Percentiles rank a stretch among this genome's conserved stretches.
Evolutionary conservation across 2,329 filamentous ascomycete genomes (phyloP).

Genomic region (Capronia coronata): DNA sequence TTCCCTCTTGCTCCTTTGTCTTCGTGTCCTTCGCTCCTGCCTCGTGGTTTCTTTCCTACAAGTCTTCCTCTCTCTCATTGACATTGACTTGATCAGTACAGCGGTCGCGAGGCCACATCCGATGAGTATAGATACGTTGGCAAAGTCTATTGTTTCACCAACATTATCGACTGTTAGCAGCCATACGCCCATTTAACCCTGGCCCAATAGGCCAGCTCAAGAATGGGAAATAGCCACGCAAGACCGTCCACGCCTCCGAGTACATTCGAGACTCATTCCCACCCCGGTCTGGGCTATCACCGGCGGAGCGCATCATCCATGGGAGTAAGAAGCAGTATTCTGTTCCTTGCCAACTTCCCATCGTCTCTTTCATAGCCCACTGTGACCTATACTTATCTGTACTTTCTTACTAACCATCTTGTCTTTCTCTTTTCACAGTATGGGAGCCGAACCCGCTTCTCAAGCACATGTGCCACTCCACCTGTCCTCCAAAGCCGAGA

Average conservation of each 20-base stretch:
- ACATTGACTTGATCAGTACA: too few relatives aligned
- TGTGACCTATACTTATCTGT: too few relatives aligned
- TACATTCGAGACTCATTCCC: not conserved
- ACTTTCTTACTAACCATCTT: not conserved
- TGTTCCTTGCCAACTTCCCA: not conserved
- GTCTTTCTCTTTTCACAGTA: not conserved
- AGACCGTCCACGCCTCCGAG: not conserved
- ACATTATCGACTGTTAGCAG: not conserved
- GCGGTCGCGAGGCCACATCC: too few relatives aligned
- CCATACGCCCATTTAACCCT: not conserved
- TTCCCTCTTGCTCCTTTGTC: too few relatives aligned
- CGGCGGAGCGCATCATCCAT: not conserved
- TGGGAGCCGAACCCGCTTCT: conserved; percentile 3
- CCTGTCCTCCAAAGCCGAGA: conserved; percentile 1
- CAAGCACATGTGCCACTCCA: conserved; percentile 4
- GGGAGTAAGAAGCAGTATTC: not conserved
- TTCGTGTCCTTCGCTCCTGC: too few relatives aligned
- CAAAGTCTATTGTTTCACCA: not conserved
- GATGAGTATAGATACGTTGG: too few relatives aligned
- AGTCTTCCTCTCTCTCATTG: too few relatives aligned
- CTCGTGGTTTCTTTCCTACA: too few relatives aligned
- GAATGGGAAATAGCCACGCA: not conserved
- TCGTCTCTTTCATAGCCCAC: not conserved
- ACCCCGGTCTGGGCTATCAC: not conserved
- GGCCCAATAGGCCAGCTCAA: not conserved